Evolutionary conservation across 2,329 filamentous ascomycete genomes (phyloP).

Genomic region (Penicillium frequentans): DNA sequence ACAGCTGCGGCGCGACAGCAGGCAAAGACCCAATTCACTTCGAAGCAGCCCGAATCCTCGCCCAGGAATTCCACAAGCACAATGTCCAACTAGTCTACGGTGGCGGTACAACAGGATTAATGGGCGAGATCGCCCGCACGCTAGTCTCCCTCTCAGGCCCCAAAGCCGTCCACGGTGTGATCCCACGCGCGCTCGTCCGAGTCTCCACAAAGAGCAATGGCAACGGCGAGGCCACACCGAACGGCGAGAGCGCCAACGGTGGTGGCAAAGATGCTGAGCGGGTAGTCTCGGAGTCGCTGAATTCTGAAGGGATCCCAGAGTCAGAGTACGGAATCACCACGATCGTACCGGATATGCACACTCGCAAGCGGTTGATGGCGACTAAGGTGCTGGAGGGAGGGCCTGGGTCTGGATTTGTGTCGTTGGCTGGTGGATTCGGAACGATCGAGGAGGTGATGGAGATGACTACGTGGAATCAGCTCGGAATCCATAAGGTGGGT

Average conservation of each 20-base stretch:
- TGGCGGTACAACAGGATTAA: slow-evolving; percentile 89
- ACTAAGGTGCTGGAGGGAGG: slow-evolving; percentile 79
- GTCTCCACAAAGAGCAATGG: slow-evolving; percentile 56
- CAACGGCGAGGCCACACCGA: slow-evolving; percentile 38
- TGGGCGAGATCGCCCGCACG: slow-evolving; percentile 89
- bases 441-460: slow-evolving; percentile 97
- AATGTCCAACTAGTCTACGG: slow-evolving; percentile 89
- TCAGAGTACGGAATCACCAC: slow-evolving; percentile 76
- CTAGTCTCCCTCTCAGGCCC: slow-evolving; percentile 82
- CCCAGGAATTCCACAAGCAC: slow-evolving; percentile 68
- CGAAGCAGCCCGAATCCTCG: slow-evolving; percentile 74
- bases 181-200: slow-evolving; percentile 78
- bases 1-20: slow-evolving; percentile 74
- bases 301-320: slow-evolving; percentile 32
- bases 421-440: slow-evolving; percentile 84
- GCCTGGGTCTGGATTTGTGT: slow-evolving; percentile 83
- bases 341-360: slow-evolving; percentile 93
- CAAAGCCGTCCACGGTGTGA: slow-evolving; percentile 84
- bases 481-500: slow-evolving; percentile 82
- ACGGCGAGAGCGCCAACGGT: slow-evolving; percentile 42
- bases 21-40: slow-evolving; percentile 75
- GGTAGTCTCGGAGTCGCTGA: slow-evolving; percentile 52
- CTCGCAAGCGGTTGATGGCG: slow-evolving; percentile 91
- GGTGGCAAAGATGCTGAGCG: slow-evolving; percentile 50
- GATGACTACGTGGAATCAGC: slow-evolving; percentile 90